Evolutionary conservation across 345 rosid species (phyloP).

Genomic region (Rhodamnia argentea): DNA sequence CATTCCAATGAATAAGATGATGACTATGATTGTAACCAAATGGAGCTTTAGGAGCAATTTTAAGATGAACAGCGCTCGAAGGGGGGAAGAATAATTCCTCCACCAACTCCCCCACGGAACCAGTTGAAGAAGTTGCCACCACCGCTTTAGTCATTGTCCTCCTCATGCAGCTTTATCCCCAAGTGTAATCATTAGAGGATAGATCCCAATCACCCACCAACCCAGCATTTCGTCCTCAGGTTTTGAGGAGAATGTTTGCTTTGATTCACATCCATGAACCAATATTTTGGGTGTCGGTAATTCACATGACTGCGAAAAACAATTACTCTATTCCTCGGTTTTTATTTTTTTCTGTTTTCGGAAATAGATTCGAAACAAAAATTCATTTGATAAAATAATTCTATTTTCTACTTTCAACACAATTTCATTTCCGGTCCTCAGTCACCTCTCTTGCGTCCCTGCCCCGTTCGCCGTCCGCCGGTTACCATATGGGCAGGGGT

Average conservation of each 20-base stretch:
- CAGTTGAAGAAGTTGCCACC: neutral
- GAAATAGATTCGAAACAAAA: too few relatives aligned
- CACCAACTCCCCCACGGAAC: slow-evolving; percentile 4
- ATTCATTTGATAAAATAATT: too few relatives aligned
- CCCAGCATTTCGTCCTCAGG: neutral
- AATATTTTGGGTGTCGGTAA: too few relatives aligned
- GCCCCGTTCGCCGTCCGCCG: too few relatives aligned
- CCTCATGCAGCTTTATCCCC: slow-evolving; percentile 4
- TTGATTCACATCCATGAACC: too few relatives aligned
- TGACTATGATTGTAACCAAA: neutral
- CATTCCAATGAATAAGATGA: neutral
- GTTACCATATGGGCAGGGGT: neutral
- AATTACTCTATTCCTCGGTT: too few relatives aligned
- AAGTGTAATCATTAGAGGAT: slow-evolving; percentile 8
- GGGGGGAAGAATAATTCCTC: slow-evolving; percentile 1
- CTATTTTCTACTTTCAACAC: too few relatives aligned
- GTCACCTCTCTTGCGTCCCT: too few relatives aligned
- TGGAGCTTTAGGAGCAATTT: neutral
- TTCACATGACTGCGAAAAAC: too few relatives aligned
- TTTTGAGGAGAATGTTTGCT: neutral
- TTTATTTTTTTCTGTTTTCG: too few relatives aligned
- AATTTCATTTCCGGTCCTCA: too few relatives aligned
- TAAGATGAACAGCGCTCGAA: neutral
- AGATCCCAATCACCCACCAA: slow-evolving; percentile 17
- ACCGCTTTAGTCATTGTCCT: slow-evolving; percentile 26